Percentiles rank a stretch among this genome's conserved stretches.
Evolutionary conservation across 768 basidiomycete species (phyloP).

Genomic region (Psilocybe cubensis): DNA sequence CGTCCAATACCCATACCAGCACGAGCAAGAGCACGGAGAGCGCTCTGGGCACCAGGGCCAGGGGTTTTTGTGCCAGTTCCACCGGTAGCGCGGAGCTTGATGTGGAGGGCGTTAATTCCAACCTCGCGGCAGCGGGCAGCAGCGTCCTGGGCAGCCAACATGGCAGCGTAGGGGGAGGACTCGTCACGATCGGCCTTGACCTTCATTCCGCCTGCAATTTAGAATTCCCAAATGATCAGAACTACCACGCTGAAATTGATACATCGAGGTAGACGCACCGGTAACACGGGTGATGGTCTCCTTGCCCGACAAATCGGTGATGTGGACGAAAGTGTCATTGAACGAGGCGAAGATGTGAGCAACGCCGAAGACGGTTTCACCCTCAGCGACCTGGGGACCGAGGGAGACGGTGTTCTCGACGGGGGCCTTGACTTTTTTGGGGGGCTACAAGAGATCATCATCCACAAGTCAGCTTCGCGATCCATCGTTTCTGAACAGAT

Average conservation of each 20-base stretch:
- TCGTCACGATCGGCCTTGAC: slow-evolving; percentile 99
- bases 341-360: slow-evolving; percentile 99
- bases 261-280: slow-evolving; percentile 50
- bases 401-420: slow-evolving; percentile 88
- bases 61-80: slow-evolving; percentile 99
- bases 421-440: slow-evolving; percentile 80
- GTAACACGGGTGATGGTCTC: slow-evolving; percentile 99
- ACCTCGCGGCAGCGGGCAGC: slow-evolving; percentile 97
- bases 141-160: slow-evolving; percentile 98
- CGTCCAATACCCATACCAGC: slow-evolving; percentile 98
- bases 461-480: slow-evolving; percentile 52
- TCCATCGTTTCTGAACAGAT: slow-evolving; percentile 42
- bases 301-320: slow-evolving; percentile 98
- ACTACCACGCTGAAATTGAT: background rate
- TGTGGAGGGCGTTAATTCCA: slow-evolving; percentile 96
- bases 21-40: slow-evolving; percentile 96
- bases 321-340: slow-evolving; percentile 99
- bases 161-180: slow-evolving; percentile 95
- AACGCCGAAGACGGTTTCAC: slow-evolving; percentile 96
- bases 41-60: slow-evolving; percentile 97
- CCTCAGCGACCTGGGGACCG: slow-evolving; percentile 95
- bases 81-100: slow-evolving; percentile 98
- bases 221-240: slow-evolving; percentile 3
- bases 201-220: slow-evolving; percentile 89
- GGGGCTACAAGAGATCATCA: slow-evolving; percentile 60